Percentiles rank a stretch among this genome's conserved stretches.
Conservation (phyloP, 345 rosid species). For the Citrus medica region DNA sequence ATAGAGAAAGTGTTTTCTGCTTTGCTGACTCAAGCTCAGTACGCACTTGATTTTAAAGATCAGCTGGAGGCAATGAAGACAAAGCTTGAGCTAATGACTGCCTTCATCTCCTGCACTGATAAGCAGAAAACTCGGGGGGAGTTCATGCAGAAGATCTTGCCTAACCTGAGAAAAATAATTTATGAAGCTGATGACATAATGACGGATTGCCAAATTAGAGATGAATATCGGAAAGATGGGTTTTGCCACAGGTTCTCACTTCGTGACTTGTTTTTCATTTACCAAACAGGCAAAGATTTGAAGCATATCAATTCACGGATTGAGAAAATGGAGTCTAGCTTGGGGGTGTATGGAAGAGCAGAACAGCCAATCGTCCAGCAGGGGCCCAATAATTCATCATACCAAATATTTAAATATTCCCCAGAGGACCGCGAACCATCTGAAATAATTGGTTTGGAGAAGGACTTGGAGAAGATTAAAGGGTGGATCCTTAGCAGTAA, state of each 20-base stretch:
- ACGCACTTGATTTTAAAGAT: constrained; percentile 3
- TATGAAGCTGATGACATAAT: constrained; percentile 25
- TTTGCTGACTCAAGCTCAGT: background rate
- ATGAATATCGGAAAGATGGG: constrained; percentile 1
- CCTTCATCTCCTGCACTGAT: constrained; percentile 14
- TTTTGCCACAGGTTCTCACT: background rate
- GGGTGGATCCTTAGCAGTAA: constrained; percentile 10
- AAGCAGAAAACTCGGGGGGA: constrained; percentile 3
- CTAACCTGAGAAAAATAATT: constrained; percentile 8
- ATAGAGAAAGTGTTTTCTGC: background rate
- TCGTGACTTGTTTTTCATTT: background rate
- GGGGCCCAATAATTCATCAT: background rate
- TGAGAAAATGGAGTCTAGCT: background rate
- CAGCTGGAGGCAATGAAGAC: constrained; percentile 15
- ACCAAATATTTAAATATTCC: background rate
- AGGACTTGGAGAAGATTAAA: constrained; percentile 15
- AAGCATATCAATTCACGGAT: constrained; percentile 10
- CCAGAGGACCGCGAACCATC: constrained; percentile 10
- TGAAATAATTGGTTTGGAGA: constrained; percentile 13
- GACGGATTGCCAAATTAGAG: constrained; percentile 21
- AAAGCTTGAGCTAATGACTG: constrained; percentile 13
- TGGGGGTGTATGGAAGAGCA: constrained; percentile 5
- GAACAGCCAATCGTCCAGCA: background rate
- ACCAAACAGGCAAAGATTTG: constrained; percentile 7
- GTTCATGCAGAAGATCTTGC: constrained; percentile 1